phyloP scores from a whole-genome alignment of 139 green algal species.

The Asterochloris sp. region DNA sequence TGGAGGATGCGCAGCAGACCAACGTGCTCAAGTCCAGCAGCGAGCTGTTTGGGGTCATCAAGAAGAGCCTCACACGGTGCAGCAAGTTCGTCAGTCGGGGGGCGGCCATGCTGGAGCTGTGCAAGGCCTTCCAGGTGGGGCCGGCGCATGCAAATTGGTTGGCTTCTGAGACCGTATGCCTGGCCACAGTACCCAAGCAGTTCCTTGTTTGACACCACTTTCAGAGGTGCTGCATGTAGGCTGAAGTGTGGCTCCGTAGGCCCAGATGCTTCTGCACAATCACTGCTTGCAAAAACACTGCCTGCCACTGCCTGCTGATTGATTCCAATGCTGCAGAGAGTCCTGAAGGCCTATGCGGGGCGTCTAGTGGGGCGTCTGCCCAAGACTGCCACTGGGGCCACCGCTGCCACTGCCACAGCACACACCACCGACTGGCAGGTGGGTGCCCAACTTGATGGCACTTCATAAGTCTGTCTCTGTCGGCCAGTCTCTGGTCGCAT shows the following conservation, averaged over 20 bases:
- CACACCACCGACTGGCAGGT: conserved; percentile 62
- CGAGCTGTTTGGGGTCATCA: conserved; percentile 84
- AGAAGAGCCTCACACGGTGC: conserved; percentile 74
- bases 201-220: no score
- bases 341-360: conserved; percentile 72
- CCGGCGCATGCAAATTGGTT: background rate
- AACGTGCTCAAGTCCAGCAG: conserved; percentile 50
- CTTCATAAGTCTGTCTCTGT: no score
- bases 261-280: no score
- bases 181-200: no score
- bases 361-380: conserved; percentile 75
- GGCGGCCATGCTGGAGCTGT: conserved; percentile 29
- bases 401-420: conserved; percentile 28
- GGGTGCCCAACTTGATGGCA: no score
- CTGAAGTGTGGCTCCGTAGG: no score
- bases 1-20: conserved; percentile 46
- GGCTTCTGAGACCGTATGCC: background rate
- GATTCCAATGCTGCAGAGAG: conserved; percentile 38
- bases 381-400: conserved; percentile 55
- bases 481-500: no score
- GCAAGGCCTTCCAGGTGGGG: conserved; percentile 33
- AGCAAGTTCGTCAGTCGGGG: conserved; percentile 60
- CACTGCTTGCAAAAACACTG: background rate
- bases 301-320: background rate
- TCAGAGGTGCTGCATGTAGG: no score